phyloP scores from a whole-genome alignment of 2,329 filamentous ascomycete genomes.

The Delphinella strobiligena region DNA sequence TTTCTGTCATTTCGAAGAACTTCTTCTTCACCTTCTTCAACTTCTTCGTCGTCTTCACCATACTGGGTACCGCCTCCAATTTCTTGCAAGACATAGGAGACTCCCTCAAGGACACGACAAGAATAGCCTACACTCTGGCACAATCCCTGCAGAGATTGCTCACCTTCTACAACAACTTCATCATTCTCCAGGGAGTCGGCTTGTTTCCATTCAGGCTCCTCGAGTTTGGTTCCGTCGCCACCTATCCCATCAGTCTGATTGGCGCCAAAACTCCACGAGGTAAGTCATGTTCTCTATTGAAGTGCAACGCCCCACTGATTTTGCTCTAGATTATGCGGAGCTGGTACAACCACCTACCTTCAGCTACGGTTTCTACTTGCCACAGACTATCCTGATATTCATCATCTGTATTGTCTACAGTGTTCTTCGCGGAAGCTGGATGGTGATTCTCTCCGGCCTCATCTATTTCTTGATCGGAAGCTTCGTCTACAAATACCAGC shows the following conservation, averaged over 20 bases:
- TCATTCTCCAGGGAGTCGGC: slow-evolving; percentile 87
- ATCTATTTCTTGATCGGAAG: slow-evolving; percentile 75
- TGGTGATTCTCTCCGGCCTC: slow-evolving; percentile 70
- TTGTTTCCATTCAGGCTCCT: slow-evolving; percentile 85
- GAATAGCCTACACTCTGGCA: slow-evolving; percentile 65
- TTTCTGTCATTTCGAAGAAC: slow-evolving; percentile 94
- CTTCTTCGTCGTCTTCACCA: slow-evolving; percentile 88
- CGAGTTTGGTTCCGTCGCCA: slow-evolving; percentile 71
- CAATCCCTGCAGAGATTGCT: slow-evolving; percentile 60
- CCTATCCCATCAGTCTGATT: slow-evolving; percentile 72
- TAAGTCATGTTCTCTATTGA: slow-evolving; percentile 15
- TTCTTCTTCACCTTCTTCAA: slow-evolving; percentile 99
- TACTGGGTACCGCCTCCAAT: slow-evolving; percentile 67
- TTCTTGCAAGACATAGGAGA: slow-evolving; percentile 55
- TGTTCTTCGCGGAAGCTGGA: slow-evolving; percentile 65
- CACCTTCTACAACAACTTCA: slow-evolving; percentile 84
- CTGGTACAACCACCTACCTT: slow-evolving; percentile 74
- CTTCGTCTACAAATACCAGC: slow-evolving; percentile 92
- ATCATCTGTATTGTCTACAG: slow-evolving; percentile 95
- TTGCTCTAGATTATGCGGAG: slow-evolving; percentile 57
- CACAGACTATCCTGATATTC: slow-evolving; percentile 82
- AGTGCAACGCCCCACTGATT: neutral
- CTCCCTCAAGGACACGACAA: slow-evolving; percentile 65
- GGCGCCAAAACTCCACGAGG: slow-evolving; percentile 71
- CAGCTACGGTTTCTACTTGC: slow-evolving; percentile 91